Percentiles rank a stretch among this genome's conserved stretches.
These are phyloP conservation scores for Trichoderma koningii DNA, from an alignment of 2,329 filamentous ascomycete genomes.

Conservation along the genomic window DNA sequence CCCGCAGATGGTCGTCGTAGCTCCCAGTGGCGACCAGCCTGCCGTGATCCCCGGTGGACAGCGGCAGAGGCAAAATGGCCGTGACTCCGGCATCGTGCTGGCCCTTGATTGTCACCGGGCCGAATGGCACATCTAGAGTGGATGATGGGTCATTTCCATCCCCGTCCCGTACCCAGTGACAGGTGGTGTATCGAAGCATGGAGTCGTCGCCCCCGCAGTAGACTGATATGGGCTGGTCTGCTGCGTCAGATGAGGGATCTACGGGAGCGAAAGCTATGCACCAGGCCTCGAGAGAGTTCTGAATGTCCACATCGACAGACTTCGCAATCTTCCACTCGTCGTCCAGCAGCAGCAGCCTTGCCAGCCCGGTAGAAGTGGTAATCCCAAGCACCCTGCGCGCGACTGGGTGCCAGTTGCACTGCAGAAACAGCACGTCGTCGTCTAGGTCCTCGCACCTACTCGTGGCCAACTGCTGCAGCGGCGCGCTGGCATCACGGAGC, in stretches of 20 bases:
- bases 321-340: slow-evolving; percentile 44
- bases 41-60: slow-evolving; percentile 45
- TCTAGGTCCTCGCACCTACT: slow-evolving; percentile 54
- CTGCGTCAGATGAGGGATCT: slow-evolving; percentile 25
- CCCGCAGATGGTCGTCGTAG: slow-evolving; percentile 82
- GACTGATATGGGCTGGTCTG: slow-evolving; percentile 42
- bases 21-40: slow-evolving; percentile 78
- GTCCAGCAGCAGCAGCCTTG: slow-evolving; percentile 57
- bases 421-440: slow-evolving; percentile 66
- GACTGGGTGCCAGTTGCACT: slow-evolving; percentile 71
- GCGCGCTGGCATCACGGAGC: slow-evolving; percentile 35
- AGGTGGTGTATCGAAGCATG: slow-evolving; percentile 53
- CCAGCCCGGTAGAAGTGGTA: slow-evolving; percentile 69
- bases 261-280: slow-evolving; percentile 61
- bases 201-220: slow-evolving; percentile 79
- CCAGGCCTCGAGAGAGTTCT: slow-evolving; percentile 71
- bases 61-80: slow-evolving; percentile 71
- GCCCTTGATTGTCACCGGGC: slow-evolving; percentile 44
- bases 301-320: slow-evolving; percentile 45
- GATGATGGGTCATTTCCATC: slow-evolving; percentile 29
- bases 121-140: slow-evolving; percentile 32
- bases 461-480: slow-evolving; percentile 46
- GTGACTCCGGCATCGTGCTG: slow-evolving; percentile 81
- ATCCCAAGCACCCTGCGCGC: slow-evolving; percentile 60
- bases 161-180: slow-evolving; percentile 22